Evolutionary conservation across 2,329 filamentous ascomycete genomes (phyloP), one percentile per base, ranked within the genome.

Genomic region (Chalaropsis ovoidea): DNA sequence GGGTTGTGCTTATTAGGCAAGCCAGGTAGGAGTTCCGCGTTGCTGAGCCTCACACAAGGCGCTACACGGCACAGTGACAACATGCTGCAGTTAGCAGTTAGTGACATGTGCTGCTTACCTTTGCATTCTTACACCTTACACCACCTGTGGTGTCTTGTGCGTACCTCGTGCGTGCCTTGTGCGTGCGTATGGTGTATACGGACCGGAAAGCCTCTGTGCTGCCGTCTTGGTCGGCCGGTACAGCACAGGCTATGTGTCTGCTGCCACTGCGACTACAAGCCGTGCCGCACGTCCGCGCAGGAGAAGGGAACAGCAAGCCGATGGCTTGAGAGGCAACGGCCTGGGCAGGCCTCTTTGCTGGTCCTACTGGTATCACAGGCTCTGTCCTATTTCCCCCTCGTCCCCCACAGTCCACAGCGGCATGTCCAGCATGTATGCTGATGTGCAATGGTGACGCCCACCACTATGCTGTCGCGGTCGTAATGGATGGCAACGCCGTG

Each of bases 21-120:
- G 31, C 31, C 24, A 58, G 39, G 54, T 35, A 39, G 27, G 15
- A 35, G 54, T 58, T 58, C 27, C 27, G 15, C 24, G 27, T 22
- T n/a, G 54, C 31, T 35, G 54, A 58, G 54, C 54, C 54, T 58
- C 54, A 58, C 54, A 58, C 54, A 39, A 58, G 7, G 24, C 22
- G 27, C 54, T 17, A 39, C 54, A 58, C 54, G 10, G 24, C 47
- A 39, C 54, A 35, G 27, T 58, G 24, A 52, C 8, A 27, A 52
- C 22, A 52, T 52, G 47, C 22, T 52, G 47, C 27, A 58, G 31
- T 22, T 58, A 10, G 8, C 31, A 35, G 27, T n/a, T 35, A 39
- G 54, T 58, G 54, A 39, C 54, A 58, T 58, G 17, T 58, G 54
- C 17, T 39, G 24, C 54, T 19, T 35, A n/a, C 27, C 31, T 35